Conservation (phyloP, 352 stramenopile genomes). For the Stramenopiles sp. region DNA sequence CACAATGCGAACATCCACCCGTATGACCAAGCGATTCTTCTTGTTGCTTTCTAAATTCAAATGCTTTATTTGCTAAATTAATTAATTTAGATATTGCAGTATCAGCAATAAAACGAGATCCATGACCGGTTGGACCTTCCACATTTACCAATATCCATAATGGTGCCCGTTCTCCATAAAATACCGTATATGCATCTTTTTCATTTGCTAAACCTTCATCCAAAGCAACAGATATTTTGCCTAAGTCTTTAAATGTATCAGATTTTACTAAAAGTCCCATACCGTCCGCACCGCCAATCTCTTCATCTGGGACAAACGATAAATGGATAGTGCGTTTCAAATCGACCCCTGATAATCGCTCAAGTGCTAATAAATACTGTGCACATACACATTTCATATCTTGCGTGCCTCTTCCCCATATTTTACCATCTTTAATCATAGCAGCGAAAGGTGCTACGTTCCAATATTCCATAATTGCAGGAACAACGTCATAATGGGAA, state of each 20-base stretch:
- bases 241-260: slow-evolving; percentile 46
- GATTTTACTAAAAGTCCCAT: slow-evolving; percentile 72
- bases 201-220: slow-evolving; percentile 79
- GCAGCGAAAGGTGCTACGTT: slow-evolving; percentile 65
- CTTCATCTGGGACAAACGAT: slow-evolving; percentile 74
- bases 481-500: slow-evolving; percentile 88
- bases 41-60: slow-evolving; percentile 63
- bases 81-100: slow-evolving; percentile 81
- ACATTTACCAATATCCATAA: slow-evolving; percentile 72
- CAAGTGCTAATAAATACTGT: slow-evolving; percentile 77
- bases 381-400: slow-evolving; percentile 89
- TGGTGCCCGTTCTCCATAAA: slow-evolving; percentile 79
- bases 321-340: slow-evolving; percentile 65
- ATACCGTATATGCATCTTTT: slow-evolving; percentile 68
- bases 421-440: slow-evolving; percentile 55
- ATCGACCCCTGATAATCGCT: slow-evolving; percentile 42
- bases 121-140: slow-evolving; percentile 46
- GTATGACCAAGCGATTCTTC: slow-evolving; percentile 44
- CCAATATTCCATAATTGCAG: slow-evolving; percentile 58
- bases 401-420: slow-evolving; percentile 74
- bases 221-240: slow-evolving; percentile 61
- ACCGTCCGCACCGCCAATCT: slow-evolving; percentile 65
- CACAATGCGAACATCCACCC: slow-evolving; percentile 62
- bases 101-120: slow-evolving; percentile 74
- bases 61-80: slow-evolving; percentile 47